Conservation (phyloP, 1,284 basidiomycete species). For the Apiotrichum gracile region DNA sequence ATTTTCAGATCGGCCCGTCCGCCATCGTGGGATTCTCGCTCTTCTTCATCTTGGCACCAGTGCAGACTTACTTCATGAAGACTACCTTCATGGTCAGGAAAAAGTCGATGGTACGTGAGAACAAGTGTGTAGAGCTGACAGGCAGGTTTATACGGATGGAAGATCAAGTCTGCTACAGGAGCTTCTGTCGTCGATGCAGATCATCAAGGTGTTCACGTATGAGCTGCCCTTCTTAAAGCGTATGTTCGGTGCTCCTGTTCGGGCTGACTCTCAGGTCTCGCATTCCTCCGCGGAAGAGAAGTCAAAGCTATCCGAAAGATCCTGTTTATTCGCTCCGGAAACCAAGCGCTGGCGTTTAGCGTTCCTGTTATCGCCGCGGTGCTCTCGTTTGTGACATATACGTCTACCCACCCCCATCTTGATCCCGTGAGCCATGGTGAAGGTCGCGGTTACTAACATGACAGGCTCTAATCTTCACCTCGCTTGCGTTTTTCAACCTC, state of each 20-base stretch:
- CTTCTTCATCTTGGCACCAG: conserved; percentile 61
- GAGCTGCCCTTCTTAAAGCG: conserved; percentile 61
- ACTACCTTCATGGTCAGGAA: conserved; percentile 59
- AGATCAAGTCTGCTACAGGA: conserved; percentile 76
- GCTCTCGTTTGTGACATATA: conserved; percentile 68
- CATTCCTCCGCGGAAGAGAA: conserved; percentile 54
- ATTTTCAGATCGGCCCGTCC: conserved; percentile 60
- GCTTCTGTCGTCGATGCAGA: conserved; percentile 62
- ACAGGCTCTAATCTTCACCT: conserved; percentile 59
- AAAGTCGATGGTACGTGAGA: conserved; percentile 50
- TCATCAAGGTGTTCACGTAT: conserved; percentile 71
- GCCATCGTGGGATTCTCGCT: conserved; percentile 71
- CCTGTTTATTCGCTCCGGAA: conserved; percentile 58
- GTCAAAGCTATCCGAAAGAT: conserved; percentile 57
- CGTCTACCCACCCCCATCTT: conserved; percentile 54
- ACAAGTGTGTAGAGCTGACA: conserved; percentile 16
- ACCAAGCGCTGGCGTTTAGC: conserved; percentile 44
- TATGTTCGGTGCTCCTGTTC: conserved; percentile 30
- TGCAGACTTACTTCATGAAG: conserved; percentile 67
- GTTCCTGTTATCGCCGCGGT: conserved; percentile 61
- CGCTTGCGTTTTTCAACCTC: conserved; percentile 63
- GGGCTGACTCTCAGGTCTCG: conserved; percentile 50
- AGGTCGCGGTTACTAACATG: conserved; percentile 36
- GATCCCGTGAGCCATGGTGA: conserved; percentile 43
- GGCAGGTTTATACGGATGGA: conserved; percentile 66